Base-by-base conservation (phyloP, 1,139 yeast species). In the Saccharomycopsis hybrid region DNA sequence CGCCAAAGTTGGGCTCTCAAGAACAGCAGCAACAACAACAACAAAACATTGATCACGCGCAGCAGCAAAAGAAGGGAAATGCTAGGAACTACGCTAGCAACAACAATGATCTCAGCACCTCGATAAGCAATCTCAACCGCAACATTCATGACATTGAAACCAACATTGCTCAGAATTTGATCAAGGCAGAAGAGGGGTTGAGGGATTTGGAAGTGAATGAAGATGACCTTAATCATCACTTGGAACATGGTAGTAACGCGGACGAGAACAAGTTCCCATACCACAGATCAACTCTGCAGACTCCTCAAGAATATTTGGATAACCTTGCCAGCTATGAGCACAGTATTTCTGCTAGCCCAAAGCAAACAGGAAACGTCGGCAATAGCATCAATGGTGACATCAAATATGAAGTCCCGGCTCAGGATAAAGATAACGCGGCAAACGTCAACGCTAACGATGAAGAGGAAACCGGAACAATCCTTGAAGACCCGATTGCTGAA, bases 121-220 rank as follows among this genome's bases (percentile, higher is more conserved):
- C 39, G 5, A 36, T 36, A 5, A 5, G 7, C 5, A 36, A 36
- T 39, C 24, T 18, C 25, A 43, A 28, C 36, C 41, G 46, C 30
- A 32, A 32, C 36, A 45, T 48, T 28, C 37, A 42, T 25, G 55
- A 52, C 8, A 31, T 52, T 28, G 55, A 52, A 11, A 55, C 53
- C 30, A 57, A 52, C 29, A 58, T 56, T 7, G 47, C 46, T 3
- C 47, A 53, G 4, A 55, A 58, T 41, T 47, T 62, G 43, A 44
- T 56, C 43, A 58, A 57, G 49, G 64, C 60, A 48, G 57, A 64
- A 54, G 46, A 58, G 3, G 54, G 56, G 38, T 43, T 61, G 47
- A 58, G 53, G 51, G 57, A 48, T 46, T 56, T 55, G 42, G 62
- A 59, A 44, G 54, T 47, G 27, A 48, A 49, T 13, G 64, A 59